These are phyloP conservation scores for Hypoxylon sp. DNA, from an alignment of 2,329 filamentous ascomycete genomes.

Conservation along the genomic window DNA sequence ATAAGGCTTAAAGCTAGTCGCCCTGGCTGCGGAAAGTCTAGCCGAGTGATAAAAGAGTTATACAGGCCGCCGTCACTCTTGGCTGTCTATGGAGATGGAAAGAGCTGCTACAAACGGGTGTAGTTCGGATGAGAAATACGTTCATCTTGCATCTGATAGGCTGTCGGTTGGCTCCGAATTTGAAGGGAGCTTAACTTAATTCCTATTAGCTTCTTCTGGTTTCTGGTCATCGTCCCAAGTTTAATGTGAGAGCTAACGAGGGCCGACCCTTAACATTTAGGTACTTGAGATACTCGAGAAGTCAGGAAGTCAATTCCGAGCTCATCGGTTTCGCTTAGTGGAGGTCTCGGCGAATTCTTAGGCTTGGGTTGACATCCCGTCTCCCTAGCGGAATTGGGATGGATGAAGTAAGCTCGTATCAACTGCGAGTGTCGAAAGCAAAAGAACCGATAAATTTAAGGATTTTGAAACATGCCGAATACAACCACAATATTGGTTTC, in stretches of 20 bases:
- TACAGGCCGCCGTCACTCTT: not conserved
- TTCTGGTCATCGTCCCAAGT: not conserved
- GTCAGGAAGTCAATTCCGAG: not conserved
- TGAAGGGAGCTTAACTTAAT: not conserved
- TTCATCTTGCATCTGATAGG: not conserved
- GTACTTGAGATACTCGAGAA: not conserved
- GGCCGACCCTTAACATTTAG: slow-evolving; percentile 1
- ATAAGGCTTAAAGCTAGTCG: not conserved
- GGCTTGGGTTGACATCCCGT: too few relatives aligned
- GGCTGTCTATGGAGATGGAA: not conserved
- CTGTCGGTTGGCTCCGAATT: not conserved
- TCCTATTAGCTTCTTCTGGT: not conserved
- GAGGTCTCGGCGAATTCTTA: not conserved
- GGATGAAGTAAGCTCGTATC: slow-evolving; percentile 6
- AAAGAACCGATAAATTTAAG: slow-evolving; percentile 3
- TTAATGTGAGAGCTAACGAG: slow-evolving; percentile 4
- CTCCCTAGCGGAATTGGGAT: slow-evolving; percentile 7
- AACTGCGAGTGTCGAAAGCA: not conserved
- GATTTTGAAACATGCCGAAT: slow-evolving; percentile 22
- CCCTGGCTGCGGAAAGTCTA: not conserved
- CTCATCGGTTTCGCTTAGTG: not conserved
- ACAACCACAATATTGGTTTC: not conserved
- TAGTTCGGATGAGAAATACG: not conserved
- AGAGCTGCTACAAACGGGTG: slow-evolving; percentile 15
- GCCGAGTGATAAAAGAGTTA: not conserved